Percentiles rank a stretch among this genome's conserved stretches.
Conservation (phyloP, 441 rosid species). For the Populus trichocarpa region DNA sequence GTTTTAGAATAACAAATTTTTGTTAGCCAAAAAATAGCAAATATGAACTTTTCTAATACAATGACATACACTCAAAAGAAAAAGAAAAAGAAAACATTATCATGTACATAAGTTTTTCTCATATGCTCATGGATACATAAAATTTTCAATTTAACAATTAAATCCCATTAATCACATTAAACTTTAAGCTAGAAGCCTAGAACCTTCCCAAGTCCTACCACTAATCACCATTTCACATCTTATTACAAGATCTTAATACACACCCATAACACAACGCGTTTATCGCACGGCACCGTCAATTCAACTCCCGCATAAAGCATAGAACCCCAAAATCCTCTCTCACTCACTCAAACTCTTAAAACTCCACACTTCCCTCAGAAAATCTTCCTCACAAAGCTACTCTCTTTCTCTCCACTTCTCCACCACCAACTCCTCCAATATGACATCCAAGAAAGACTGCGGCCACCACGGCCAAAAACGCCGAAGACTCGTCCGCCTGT, state of each 20-base stretch:
- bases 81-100: too few species aligned
- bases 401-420: not conserved
- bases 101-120: too few species aligned
- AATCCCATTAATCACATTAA: not conserved
- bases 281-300: not conserved
- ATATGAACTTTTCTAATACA: too few species aligned
- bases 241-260: not conserved
- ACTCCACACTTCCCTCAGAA: not conserved
- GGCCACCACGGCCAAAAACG: slow-evolving; percentile 45
- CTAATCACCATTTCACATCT: not conserved
- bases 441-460: slow-evolving; percentile 36
- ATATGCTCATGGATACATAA: too few species aligned
- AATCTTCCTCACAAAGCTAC: not conserved
- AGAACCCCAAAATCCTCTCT: not conserved
- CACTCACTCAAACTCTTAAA: not conserved
- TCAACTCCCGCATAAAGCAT: not conserved
- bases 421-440: not conserved
- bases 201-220: not conserved
- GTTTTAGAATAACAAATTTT: too few species aligned
- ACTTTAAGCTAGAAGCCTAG: not conserved
- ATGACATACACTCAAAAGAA: too few species aligned
- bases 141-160: not conserved
- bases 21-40: too few species aligned
- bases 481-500: slow-evolving; percentile 24
- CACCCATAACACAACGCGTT: not conserved